These are phyloP conservation scores for Quercus agrifolia DNA, from an alignment of 306 rosid genomes.

Conservation along the genomic window DNA sequence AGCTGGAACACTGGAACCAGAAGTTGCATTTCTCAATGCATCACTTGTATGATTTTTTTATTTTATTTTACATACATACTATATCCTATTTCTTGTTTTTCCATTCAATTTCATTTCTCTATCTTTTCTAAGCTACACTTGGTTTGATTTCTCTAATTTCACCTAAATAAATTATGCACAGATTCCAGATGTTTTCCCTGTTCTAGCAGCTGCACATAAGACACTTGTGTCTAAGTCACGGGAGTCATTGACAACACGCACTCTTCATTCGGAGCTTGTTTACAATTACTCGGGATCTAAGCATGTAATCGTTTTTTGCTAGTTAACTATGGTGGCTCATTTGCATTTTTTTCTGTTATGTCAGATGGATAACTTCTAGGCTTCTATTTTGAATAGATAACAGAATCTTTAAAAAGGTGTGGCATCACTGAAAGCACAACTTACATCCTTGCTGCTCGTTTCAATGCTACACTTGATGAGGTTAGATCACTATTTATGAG, in stretches of 20 bases:
- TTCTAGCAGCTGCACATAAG: slow-evolving; percentile 80
- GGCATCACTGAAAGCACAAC: slow-evolving; percentile 74
- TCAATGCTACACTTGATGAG: slow-evolving; percentile 70
- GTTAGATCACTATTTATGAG: slow-evolving; percentile 32
- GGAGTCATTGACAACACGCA: slow-evolving; percentile 75
- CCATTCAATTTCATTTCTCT: not conserved
- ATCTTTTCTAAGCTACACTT: not conserved
- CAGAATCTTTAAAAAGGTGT: slow-evolving; percentile 86
- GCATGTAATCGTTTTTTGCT: slow-evolving; percentile 52
- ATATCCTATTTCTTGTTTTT: not conserved
- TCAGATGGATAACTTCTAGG: slow-evolving; percentile 19
- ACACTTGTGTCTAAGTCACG: slow-evolving; percentile 68
- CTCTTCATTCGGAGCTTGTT: slow-evolving; percentile 94
- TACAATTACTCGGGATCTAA: slow-evolving; percentile 89
- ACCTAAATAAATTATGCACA: slow-evolving; percentile 33
- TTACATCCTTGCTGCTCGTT: slow-evolving; percentile 74
- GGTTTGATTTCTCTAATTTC: slow-evolving; percentile 26
- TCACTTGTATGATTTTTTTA: slow-evolving; percentile 45
- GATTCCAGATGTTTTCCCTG: slow-evolving; percentile 84
- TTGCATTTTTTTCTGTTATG: slow-evolving; percentile 3
- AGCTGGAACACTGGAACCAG: slow-evolving; percentile 80
- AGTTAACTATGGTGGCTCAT: not conserved
- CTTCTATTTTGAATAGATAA: slow-evolving; percentile 50
- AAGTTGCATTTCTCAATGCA: slow-evolving; percentile 84
- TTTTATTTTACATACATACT: not conserved